A percentile compares a stretch with the other conserved stretches of the same genome.
phyloP scores from a whole-genome alignment of 495 filamentous ascomycete species.

The Apodospora peruviana region DNA sequence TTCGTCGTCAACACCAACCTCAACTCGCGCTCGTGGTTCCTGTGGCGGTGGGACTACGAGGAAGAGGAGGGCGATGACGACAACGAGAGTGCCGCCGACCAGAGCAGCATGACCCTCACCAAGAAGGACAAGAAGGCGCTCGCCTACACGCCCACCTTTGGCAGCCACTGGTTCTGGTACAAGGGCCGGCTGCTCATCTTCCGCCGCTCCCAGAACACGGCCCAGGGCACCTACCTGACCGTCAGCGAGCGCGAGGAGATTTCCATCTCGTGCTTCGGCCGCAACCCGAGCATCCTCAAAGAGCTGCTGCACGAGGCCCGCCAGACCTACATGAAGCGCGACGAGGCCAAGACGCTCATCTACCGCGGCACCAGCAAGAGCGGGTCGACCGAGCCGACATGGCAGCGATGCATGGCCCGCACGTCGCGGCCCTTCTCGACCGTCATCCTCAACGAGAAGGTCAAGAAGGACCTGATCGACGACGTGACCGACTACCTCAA shows the following conservation, averaged over 20 bases:
- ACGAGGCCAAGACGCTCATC: slow-evolving; percentile 59
- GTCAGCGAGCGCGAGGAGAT: slow-evolving; percentile 52
- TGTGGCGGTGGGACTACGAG: slow-evolving; percentile 37
- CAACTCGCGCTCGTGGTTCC: slow-evolving; percentile 42
- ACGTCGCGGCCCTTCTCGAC: slow-evolving; percentile 75
- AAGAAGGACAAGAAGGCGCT: slow-evolving; percentile 53
- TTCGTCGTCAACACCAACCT: slow-evolving; percentile 60
- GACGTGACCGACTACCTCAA: slow-evolving; percentile 90
- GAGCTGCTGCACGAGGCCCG: slow-evolving; percentile 62
- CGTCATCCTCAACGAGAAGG: slow-evolving; percentile 71
- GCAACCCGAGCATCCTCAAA: slow-evolving; percentile 60
- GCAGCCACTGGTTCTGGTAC: slow-evolving; percentile 63
- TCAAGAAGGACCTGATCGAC: slow-evolving; percentile 67
- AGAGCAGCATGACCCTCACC: not conserved
- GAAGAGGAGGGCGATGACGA: slow-evolving; percentile 45
- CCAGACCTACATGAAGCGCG: slow-evolving; percentile 49
- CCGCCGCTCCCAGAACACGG: slow-evolving; percentile 34
- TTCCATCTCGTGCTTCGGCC: slow-evolving; percentile 60
- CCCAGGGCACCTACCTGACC: slow-evolving; percentile 20
- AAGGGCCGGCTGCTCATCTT: slow-evolving; percentile 51
- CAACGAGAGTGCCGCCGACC: slow-evolving; percentile 28
- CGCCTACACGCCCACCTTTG: slow-evolving; percentile 59
- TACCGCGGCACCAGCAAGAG: slow-evolving; percentile 50
- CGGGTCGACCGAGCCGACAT: slow-evolving; percentile 28
- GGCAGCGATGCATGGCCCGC: slow-evolving; percentile 53